Evolutionary conservation across 805 yeast genomes (phyloP).

Genomic region (Kluyveromyces siamensis): DNA sequence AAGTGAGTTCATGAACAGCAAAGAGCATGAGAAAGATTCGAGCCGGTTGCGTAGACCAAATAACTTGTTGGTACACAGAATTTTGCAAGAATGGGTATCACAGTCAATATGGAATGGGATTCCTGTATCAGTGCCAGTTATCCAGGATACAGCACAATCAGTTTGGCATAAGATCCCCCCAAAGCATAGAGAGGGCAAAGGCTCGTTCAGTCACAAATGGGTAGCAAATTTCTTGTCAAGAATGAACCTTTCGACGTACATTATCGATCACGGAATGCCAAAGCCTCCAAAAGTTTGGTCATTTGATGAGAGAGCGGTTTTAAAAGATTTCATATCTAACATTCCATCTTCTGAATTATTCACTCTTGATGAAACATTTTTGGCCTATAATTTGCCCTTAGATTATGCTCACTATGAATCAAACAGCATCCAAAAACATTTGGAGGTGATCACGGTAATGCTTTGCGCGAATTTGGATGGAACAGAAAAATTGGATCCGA

Average conservation of each 20-base stretch:
- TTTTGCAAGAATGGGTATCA: conserved; percentile 62
- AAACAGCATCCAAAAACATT: conserved; percentile 27
- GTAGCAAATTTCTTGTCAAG: conserved; percentile 35
- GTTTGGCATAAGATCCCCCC: conserved; percentile 55
- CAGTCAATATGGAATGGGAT: conserved; percentile 60
- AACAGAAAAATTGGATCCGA: conserved; percentile 50
- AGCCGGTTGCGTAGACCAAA: conserved; percentile 41
- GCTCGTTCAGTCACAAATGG: conserved; percentile 60
- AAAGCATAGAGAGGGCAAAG: conserved; percentile 49
- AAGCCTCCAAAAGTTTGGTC: conserved; percentile 50
- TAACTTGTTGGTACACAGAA: conserved; percentile 45
- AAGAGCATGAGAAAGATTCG: conserved; percentile 41
- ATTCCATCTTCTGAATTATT: conserved; percentile 45
- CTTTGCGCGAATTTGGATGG: conserved; percentile 57
- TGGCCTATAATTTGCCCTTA: conserved; percentile 51
- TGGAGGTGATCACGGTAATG: conserved; percentile 46
- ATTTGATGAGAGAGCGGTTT: conserved; percentile 44
- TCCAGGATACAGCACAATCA: conserved; percentile 53
- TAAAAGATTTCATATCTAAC: conserved; percentile 38
- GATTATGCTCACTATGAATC: conserved; percentile 44
- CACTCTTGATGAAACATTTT: conserved; percentile 50
- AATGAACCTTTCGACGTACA: conserved; percentile 43
- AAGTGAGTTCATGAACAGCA: conserved; percentile 33
- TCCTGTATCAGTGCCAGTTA: conserved; percentile 54
- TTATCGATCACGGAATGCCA: conserved; percentile 36